Evolutionary conservation across 2,329 filamentous ascomycete genomes (phyloP).

Genomic region (Nemania serpens): DNA sequence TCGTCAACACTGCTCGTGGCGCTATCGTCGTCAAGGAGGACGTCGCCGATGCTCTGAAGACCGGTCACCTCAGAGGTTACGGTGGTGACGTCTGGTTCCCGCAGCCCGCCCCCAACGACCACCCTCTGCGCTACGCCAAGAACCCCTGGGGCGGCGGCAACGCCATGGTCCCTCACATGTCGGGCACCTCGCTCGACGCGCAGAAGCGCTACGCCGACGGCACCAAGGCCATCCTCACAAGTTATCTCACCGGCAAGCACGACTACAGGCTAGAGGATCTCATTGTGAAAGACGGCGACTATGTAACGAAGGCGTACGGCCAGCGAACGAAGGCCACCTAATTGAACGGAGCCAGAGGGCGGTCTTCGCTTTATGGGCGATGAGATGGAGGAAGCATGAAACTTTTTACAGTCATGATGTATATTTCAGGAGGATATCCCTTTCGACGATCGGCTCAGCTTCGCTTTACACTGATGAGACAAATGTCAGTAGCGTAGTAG

Average conservation of each 20-base stretch:
- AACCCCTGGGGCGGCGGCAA: slow-evolving; percentile 97
- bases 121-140: slow-evolving; percentile 89
- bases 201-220: slow-evolving; percentile 90
- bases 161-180: slow-evolving; percentile 99
- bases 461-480: no score
- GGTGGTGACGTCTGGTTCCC: slow-evolving; percentile 95
- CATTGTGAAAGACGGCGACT: slow-evolving; percentile 88
- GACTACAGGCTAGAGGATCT: slow-evolving; percentile 92
- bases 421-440: slow-evolving; percentile 11
- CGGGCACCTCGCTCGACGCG: slow-evolving; percentile 96
- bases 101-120: slow-evolving; percentile 92
- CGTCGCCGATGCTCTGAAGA: slow-evolving; percentile 89
- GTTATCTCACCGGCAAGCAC: slow-evolving; percentile 84
- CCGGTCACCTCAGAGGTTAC: slow-evolving; percentile 88
- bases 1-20: slow-evolving; percentile 97
- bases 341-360: background rate
- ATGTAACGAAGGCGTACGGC: slow-evolving; percentile 93
- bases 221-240: slow-evolving; percentile 86
- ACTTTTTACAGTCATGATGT: background rate
- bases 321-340: slow-evolving; percentile 60
- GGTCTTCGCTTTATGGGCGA: background rate
- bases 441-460: background rate
- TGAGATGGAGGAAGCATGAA: background rate
- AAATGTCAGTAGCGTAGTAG: background rate
- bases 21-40: slow-evolving; percentile 99